A percentile compares a stretch with the other conserved stretches of the same genome.
phyloP scores from a whole-genome alignment of 371 early-diverging fungal genomes.

The Amoeboaphelidium protococcarum region DNA sequence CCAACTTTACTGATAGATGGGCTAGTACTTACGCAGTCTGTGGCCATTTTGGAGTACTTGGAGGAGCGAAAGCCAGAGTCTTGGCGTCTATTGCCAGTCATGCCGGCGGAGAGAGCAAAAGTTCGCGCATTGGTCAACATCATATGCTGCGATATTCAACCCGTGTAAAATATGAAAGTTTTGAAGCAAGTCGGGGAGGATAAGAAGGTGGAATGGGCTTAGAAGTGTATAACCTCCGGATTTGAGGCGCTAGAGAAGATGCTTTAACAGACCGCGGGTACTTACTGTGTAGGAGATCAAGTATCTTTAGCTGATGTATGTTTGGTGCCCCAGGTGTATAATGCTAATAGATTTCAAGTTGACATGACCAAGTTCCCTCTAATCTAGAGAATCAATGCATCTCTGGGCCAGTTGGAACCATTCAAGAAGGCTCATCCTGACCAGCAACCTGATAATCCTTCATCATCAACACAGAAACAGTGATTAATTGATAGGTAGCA shows the following conservation, averaged over 20 bases:
- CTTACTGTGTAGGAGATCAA: constrained; percentile 47
- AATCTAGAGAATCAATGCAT: constrained; percentile 24
- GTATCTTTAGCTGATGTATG: constrained; percentile 60
- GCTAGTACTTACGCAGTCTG: constrained; percentile 27
- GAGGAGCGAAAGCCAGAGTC: constrained; percentile 42
- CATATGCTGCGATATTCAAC: constrained; percentile 64
- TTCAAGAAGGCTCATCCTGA: constrained; percentile 39
- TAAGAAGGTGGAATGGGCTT: constrained; percentile 31
- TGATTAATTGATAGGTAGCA: not conserved
- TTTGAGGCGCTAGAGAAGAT: constrained; percentile 37
- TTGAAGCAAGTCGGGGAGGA: constrained; percentile 22
- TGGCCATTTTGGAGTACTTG: constrained; percentile 62
- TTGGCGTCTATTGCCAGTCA: not conserved
- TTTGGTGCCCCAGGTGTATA: constrained; percentile 50
- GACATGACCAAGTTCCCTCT: constrained; percentile 41
- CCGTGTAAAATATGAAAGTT: constrained; percentile 55
- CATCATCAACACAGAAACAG: not conserved
- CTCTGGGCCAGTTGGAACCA: constrained; percentile 24
- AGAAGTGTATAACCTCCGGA: constrained; percentile 25
- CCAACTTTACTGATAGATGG: constrained; percentile 38
- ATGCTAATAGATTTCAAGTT: constrained; percentile 40
- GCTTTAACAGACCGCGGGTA: constrained; percentile 28
- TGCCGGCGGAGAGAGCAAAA: constrained; percentile 4
- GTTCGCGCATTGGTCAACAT: constrained; percentile 40
- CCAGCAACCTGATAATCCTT: constrained; percentile 43